Percentiles rank a stretch among this genome's conserved stretches.
Evolutionary conservation across 2,329 filamentous ascomycete species (phyloP).

Genomic region (Aureobasidium lini): DNA sequence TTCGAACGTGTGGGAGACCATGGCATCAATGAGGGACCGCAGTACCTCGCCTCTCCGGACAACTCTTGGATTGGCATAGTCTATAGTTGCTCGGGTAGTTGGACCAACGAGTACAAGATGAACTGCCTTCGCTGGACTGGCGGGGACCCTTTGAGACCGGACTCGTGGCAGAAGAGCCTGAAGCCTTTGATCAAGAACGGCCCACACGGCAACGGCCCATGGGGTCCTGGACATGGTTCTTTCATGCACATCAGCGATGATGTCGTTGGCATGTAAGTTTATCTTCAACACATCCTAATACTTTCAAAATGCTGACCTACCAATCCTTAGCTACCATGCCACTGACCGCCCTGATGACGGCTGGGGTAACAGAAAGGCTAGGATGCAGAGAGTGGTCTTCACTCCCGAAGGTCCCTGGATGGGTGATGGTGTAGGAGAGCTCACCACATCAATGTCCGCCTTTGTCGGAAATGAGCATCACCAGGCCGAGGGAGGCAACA

Average conservation of each 20-base stretch:
- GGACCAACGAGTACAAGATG: conserved; percentile 44
- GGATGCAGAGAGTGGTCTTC: conserved; percentile 36
- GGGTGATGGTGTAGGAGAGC: conserved; percentile 33
- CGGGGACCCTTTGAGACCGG: conserved; percentile 32
- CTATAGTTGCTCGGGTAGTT: conserved; percentile 40
- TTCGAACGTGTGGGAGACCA: conserved; percentile 35
- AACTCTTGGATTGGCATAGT: conserved; percentile 36
- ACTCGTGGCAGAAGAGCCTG: conserved; percentile 33
- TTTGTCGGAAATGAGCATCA: conserved; percentile 6
- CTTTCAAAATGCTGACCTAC: not conserved
- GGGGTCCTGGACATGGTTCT: conserved; percentile 40
- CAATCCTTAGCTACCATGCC: conserved; percentile 32
- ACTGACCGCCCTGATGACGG: conserved; percentile 38
- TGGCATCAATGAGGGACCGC: conserved; percentile 41
- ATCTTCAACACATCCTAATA: not conserved
- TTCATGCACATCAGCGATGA: conserved; percentile 37
- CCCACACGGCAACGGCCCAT: conserved; percentile 30
- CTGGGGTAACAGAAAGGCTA: conserved; percentile 38
- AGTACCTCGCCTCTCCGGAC: conserved; percentile 30
- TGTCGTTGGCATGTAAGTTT: conserved; percentile 29
- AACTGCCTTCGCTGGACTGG: conserved; percentile 35
- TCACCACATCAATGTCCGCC: conserved; percentile 19
- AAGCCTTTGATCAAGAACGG: conserved; percentile 34
- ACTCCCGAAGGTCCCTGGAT: conserved; percentile 33
- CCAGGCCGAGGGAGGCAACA: not conserved